These are phyloP conservation scores for Sphaerostilbella broomeana DNA, from an alignment of 2,329 filamentous ascomycete species.

Conservation along the genomic window DNA sequence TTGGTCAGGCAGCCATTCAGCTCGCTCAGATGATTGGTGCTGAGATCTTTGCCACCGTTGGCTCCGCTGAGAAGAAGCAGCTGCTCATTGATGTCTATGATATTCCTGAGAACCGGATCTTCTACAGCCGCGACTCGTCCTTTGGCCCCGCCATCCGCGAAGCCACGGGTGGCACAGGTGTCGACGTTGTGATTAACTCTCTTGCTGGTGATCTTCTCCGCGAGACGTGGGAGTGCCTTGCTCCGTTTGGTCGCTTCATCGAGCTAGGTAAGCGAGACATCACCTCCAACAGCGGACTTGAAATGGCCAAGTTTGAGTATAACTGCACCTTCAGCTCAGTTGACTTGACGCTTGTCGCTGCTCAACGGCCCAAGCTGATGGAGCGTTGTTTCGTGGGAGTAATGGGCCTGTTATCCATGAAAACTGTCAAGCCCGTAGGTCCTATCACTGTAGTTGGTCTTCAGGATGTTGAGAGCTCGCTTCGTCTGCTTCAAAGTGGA, in stretches of 20 bases:
- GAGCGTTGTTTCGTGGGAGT: conserved; percentile 32
- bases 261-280: conserved; percentile 37
- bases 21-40: conserved; percentile 33
- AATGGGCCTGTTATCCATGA: conserved; percentile 27
- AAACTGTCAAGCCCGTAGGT: conserved; percentile 29
- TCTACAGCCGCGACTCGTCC: conserved; percentile 21
- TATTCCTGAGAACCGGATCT: conserved; percentile 28
- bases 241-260: conserved; percentile 39
- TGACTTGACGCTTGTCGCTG: conserved; percentile 38
- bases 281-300: conserved; percentile 35
- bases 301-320: conserved; percentile 43
- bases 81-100: conserved; percentile 31
- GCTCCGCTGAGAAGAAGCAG: conserved; percentile 29
- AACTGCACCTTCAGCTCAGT: conserved; percentile 42
- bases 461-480: conserved; percentile 32
- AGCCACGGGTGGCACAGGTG: conserved; percentile 44
- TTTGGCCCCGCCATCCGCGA: conserved; percentile 18
- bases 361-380: conserved; percentile 35
- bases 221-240: conserved; percentile 38
- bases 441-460: conserved; percentile 31
- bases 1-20: conserved; percentile 35
- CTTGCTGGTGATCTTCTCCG: conserved; percentile 36
- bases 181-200: conserved; percentile 61
- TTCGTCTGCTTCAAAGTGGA: conserved; percentile 31
- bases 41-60: conserved; percentile 37